These are phyloP conservation scores for Pythium phragmitis DNA, from an alignment of 352 stramenopile genomes.

Conservation along the genomic window DNA sequence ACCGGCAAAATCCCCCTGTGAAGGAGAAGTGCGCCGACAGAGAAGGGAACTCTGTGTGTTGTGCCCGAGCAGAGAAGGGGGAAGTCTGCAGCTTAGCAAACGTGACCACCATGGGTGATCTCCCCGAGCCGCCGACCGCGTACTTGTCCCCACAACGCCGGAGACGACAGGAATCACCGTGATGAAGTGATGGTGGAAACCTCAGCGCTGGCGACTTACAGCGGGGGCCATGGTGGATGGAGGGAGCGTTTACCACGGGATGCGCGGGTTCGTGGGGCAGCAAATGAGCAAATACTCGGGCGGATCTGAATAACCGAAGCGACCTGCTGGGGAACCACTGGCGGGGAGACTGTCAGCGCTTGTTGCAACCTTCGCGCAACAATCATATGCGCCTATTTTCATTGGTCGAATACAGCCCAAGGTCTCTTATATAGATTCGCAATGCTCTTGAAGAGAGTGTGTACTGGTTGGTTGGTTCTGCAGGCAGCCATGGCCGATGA, in stretches of 20 bases:
- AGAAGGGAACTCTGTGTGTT: slow-evolving; percentile 87
- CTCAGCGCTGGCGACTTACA: slow-evolving; percentile 32
- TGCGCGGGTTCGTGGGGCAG: slow-evolving; percentile 20
- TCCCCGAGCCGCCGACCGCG: neutral
- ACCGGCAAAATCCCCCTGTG: neutral
- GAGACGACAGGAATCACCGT: slow-evolving; percentile 1
- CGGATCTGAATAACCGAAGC: neutral
- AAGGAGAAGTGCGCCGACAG: slow-evolving; percentile 38
- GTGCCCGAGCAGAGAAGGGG: slow-evolving; percentile 82
- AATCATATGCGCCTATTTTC: neutral
- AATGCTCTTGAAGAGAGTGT: slow-evolving; percentile 48
- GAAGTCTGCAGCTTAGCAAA: slow-evolving; percentile 85
- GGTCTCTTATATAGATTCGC: slow-evolving; percentile 19
- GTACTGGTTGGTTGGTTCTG: slow-evolving; percentile 43
- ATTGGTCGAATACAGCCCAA: slow-evolving; percentile 39
- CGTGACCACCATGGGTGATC: slow-evolving; percentile 9
- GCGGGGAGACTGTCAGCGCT: slow-evolving; percentile 13
- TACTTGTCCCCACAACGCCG: neutral
- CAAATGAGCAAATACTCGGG: slow-evolving; percentile 29
- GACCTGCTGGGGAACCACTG: slow-evolving; percentile 25
- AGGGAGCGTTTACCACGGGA: slow-evolving; percentile 31
- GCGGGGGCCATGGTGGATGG: slow-evolving; percentile 40
- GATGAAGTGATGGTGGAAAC: neutral
- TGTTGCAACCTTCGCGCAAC: slow-evolving; percentile 25
- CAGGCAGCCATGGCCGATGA: neutral